Base-by-base conservation (phyloP, 441 rosid species). In the Erodium texanum region DNA sequence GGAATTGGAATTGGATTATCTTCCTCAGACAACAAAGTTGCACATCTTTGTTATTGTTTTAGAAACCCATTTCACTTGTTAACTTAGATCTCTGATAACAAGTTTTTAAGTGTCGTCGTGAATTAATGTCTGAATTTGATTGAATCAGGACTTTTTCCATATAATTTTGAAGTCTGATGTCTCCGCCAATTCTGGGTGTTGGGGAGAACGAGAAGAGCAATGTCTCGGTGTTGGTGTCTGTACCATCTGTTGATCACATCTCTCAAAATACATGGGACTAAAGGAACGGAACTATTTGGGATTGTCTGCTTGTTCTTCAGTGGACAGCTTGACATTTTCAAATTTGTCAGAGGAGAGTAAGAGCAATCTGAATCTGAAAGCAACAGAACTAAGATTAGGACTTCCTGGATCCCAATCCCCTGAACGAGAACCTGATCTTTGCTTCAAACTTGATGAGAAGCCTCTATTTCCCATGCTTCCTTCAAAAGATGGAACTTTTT, bases 401-500 rank as follows among this genome's bases (percentile, higher is more conserved):
- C 97, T 90, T 72, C 96, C 98, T 0, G 90, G 92, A 68, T 88
- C 87, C 8, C 90, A 75, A 69, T 88, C 95, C 38, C 96, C 92
- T 0, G 75, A 83, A 68, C 84, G 96, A 75, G 90, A 79, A 41
- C 72, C 81, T 0, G 78, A 81, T 38, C 66, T 84, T 65, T 75
- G 82, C 73, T 71, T 82, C 71, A 84, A 83, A 27, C 82, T 81
- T 1, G 89, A 88, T 66, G 93, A 88, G 85, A 89, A 87, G 66
- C 86, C 83, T 5, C 81, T 92, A 72, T 90, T 92, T 77, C 89
- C 98, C 14, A 71, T 90, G 72, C 80, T 84, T 66, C 91, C 90
- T 68, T 81, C 78, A 1, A 86, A 87, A 62, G 90, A 91, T 74
- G 81, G 70, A 67, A 80, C 79, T 72, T 81, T 84, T 68, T 74